Evolutionary conservation across 208 protist species (phyloP).

Genomic region (Leishmania martiniquensis): DNA sequence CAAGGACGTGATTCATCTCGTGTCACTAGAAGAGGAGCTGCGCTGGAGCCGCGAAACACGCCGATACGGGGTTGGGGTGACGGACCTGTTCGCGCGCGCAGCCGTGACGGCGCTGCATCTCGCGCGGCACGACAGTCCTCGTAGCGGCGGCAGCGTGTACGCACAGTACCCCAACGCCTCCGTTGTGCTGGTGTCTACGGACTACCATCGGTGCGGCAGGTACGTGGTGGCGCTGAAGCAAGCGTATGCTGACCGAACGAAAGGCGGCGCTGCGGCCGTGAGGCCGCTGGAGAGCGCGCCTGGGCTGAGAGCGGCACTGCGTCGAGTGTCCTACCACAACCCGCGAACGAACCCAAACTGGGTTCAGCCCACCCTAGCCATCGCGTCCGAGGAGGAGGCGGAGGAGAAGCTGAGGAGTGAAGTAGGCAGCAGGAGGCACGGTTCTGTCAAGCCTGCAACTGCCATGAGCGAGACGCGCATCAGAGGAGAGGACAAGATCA

Average conservation of each 20-base stretch:
- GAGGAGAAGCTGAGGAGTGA: neutral
- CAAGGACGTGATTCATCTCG: constrained; percentile 68
- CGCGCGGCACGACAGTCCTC: constrained; percentile 40
- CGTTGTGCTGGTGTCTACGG: constrained; percentile 52
- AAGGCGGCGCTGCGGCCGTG: neutral
- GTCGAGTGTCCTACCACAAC: constrained; percentile 82
- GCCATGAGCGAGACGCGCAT: neutral
- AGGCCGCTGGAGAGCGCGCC: neutral
- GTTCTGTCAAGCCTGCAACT: neutral
- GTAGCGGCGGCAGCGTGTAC: constrained; percentile 23
- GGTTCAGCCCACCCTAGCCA: constrained; percentile 61
- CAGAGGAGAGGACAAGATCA: neutral
- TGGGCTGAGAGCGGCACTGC: constrained; percentile 46
- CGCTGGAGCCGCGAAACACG: constrained; percentile 62
- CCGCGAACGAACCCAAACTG: constrained; percentile 73
- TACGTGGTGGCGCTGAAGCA: constrained; percentile 71
- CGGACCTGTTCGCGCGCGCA: constrained; percentile 53
- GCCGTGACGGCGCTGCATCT: constrained; percentile 78
- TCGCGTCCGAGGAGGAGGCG: constrained; percentile 14
- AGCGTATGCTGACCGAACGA: constrained; percentile 11
- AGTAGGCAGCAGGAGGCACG: neutral
- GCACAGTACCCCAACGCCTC: constrained; percentile 24
- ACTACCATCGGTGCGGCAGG: constrained; percentile 60
- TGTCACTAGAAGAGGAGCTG: constrained; percentile 83
- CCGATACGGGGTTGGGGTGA: constrained; percentile 73